These are phyloP conservation scores for Hymenoscyphus albidus DNA, from an alignment of 2,329 filamentous ascomycete species.

Conservation along the genomic window DNA sequence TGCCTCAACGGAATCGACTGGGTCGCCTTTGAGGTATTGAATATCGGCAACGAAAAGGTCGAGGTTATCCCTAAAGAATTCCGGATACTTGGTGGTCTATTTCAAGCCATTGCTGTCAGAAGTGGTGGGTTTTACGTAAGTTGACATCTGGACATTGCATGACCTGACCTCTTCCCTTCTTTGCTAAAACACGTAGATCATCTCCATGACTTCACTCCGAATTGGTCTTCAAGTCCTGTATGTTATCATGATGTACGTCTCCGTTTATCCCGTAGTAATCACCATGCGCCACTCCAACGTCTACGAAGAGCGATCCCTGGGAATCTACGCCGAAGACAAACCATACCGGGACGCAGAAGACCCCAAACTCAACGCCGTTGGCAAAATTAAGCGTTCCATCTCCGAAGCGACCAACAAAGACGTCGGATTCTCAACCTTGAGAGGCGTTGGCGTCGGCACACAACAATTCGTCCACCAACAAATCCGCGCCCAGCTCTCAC, in stretches of 20 bases:
- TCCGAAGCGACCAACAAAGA: constrained; percentile 6
- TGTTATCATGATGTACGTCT: constrained; percentile 64
- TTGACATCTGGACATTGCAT: neutral
- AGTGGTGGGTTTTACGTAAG: constrained; percentile 61
- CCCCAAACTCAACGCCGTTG: constrained; percentile 12
- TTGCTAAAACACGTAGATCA: constrained; percentile 24
- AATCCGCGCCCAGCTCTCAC: constrained; percentile 60
- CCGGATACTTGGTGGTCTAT: constrained; percentile 60
- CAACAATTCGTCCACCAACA: constrained; percentile 39
- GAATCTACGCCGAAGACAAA: constrained; percentile 45
- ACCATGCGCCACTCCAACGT: constrained; percentile 66
- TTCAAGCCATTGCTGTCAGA: constrained; percentile 61
- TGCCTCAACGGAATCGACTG: constrained; percentile 61
- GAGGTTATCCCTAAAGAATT: constrained; percentile 48
- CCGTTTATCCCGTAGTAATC: constrained; percentile 59
- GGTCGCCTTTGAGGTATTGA: constrained; percentile 62
- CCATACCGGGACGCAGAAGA: constrained; percentile 1
- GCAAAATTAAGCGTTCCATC: constrained; percentile 15
- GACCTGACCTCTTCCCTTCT: neutral
- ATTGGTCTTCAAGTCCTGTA: constrained; percentile 59
- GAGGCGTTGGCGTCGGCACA: neutral
- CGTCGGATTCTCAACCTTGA: constrained; percentile 2
- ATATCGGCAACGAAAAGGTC: constrained; percentile 56
- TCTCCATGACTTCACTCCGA: constrained; percentile 51
- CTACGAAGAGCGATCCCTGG: constrained; percentile 66